Conservation (phyloP, 208 protist genomes). For the Phytomonas sp. region DNA sequence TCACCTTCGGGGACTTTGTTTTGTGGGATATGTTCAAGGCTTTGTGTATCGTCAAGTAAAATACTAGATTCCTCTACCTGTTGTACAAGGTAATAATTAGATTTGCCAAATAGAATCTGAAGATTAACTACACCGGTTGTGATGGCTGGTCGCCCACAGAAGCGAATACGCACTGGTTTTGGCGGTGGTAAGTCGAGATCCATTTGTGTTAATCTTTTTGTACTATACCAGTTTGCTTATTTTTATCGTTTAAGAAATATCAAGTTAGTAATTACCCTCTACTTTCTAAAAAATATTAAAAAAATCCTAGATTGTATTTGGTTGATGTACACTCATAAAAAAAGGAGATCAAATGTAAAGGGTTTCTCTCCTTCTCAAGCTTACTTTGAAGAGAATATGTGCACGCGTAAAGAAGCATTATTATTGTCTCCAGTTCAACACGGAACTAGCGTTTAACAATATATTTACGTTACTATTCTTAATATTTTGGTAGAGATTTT, state of each 20-base stretch:
- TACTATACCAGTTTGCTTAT: background rate
- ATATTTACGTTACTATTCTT: background rate
- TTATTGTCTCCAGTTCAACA: background rate
- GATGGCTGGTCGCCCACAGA: constrained; percentile 44
- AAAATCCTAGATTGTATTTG: background rate
- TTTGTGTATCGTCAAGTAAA: background rate
- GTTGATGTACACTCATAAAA: background rate
- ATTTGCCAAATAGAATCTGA: constrained; percentile 30
- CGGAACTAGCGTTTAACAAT: background rate
- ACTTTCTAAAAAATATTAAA: background rate
- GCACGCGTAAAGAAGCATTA: background rate
- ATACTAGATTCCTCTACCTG: constrained; percentile 10
- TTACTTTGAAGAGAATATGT: background rate
- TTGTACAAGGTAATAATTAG: constrained; percentile 40
- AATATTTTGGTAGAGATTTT: background rate
- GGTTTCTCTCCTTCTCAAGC: background rate
- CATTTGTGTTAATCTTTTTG: background rate
- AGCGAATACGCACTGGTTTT: constrained; percentile 18
- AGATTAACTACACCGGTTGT: constrained; percentile 63
- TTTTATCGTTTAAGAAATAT: background rate
- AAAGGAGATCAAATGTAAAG: background rate
- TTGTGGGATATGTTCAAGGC: background rate
- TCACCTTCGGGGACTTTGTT: background rate
- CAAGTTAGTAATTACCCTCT: background rate
- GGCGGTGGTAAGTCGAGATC: constrained; percentile 6